Percentiles rank a stretch among this genome's conserved stretches.
Evolutionary conservation across 2,329 filamentous ascomycete genomes (phyloP).

Genomic region (Colletotrichum truncatum): DNA sequence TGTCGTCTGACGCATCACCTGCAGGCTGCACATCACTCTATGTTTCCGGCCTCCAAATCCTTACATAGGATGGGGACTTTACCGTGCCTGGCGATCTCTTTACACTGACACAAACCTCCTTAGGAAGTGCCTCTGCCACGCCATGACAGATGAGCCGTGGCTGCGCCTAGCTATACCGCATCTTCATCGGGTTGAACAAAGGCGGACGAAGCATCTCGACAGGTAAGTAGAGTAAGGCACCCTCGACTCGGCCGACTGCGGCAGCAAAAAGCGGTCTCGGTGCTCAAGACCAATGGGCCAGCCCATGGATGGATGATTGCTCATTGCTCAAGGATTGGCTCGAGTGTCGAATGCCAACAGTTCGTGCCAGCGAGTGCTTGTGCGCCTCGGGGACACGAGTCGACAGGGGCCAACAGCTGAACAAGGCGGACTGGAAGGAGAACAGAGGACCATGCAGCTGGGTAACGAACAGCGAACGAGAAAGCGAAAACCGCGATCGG

Average conservation of each 20-base stretch:
- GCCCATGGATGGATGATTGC: background rate
- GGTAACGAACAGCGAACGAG: background rate
- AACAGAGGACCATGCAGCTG: background rate
- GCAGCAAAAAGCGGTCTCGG: too few species aligned
- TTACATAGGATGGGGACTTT: background rate
- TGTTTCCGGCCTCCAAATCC: background rate
- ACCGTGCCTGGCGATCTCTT: background rate
- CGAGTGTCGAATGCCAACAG: constrained; percentile 7
- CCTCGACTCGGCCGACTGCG: constrained; percentile 1
- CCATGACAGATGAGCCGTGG: too few species aligned
- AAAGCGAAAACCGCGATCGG: background rate
- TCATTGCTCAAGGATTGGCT: constrained; percentile 15
- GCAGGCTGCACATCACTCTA: constrained; percentile 3
- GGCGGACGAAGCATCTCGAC: background rate
- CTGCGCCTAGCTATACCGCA: too few species aligned
- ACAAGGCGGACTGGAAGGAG: constrained; percentile 24
- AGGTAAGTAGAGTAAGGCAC: constrained; percentile 13
- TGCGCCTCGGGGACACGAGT: background rate
- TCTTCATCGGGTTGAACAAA: background rate
- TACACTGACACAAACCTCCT: too few species aligned
- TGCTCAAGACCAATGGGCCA: too few species aligned
- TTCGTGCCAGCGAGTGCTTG: background rate
- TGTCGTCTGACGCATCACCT: constrained; percentile 9
- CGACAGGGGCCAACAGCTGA: constrained; percentile 20
- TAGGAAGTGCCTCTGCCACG: too few species aligned